phyloP scores from a whole-genome alignment of 805 yeast genomes.

The Kodamaea neixiangensis region DNA sequence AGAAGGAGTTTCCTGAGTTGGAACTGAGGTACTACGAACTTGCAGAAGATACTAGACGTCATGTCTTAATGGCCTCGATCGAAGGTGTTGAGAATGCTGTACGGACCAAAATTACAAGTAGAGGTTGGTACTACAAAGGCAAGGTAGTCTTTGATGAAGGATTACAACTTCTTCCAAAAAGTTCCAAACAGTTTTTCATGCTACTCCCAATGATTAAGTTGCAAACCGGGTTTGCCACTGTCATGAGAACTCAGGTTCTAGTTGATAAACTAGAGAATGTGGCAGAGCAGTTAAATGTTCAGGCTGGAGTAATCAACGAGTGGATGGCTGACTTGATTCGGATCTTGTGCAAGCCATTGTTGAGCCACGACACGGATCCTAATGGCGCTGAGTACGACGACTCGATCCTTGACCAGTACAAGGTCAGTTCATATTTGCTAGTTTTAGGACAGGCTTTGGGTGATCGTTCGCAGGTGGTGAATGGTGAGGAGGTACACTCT shows the following conservation, averaged over 20 bases:
- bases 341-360: constrained; percentile 51
- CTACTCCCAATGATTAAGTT: constrained; percentile 29
- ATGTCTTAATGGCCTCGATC: constrained; percentile 33
- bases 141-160: constrained; percentile 31
- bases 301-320: constrained; percentile 50
- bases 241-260: constrained; percentile 22
- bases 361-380: constrained; percentile 47
- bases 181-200: constrained; percentile 33
- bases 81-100: constrained; percentile 29
- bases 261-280: constrained; percentile 21
- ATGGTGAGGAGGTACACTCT: constrained; percentile 30
- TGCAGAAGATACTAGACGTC: constrained; percentile 38
- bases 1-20: constrained; percentile 13
- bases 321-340: constrained; percentile 49
- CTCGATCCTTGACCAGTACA: constrained; percentile 74
- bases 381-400: constrained; percentile 79
- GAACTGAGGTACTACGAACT: constrained; percentile 34
- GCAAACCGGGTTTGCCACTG: constrained; percentile 17
- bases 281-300: constrained; percentile 47
- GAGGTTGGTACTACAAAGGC: constrained; percentile 18
- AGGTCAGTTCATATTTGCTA: constrained; percentile 59
- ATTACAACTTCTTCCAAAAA: constrained; percentile 29
- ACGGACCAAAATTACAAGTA: constrained; percentile 22
- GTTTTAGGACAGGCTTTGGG: constrained; percentile 45
- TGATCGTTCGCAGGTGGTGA: constrained; percentile 35